Conservation (phyloP, 2,329 filamentous ascomycete genomes). For the Hymenoscyphus fructigenus region DNA sequence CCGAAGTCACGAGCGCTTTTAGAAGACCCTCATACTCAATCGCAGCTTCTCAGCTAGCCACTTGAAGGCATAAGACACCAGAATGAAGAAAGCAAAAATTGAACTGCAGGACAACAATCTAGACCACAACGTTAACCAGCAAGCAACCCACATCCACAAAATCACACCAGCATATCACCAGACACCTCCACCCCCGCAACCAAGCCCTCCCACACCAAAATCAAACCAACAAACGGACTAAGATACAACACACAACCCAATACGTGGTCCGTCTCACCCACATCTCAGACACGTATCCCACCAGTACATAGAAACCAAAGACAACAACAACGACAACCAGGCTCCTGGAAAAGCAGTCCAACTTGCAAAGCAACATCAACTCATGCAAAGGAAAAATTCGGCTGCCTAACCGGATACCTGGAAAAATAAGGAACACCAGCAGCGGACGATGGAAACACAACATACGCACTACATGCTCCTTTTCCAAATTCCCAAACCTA, state of each 20-base stretch:
- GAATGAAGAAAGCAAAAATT: not conserved
- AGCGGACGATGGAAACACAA: no score
- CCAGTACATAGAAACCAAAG: not conserved
- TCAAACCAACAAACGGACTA: not conserved
- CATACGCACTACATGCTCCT: no score
- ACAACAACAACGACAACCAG: constrained; percentile 2
- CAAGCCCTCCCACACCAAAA: not conserved
- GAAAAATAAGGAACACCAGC: no score
- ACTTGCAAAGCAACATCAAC: no score
- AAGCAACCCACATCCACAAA: no score
- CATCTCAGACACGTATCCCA: not conserved
- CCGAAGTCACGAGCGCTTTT: not conserved
- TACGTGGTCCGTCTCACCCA: not conserved
- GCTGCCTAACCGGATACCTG: no score
- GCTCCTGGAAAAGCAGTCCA: not conserved
- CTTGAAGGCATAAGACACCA: not conserved
- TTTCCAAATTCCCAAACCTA: no score
- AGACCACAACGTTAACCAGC: not conserved
- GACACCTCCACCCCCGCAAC: no score
- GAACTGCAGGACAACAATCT: not conserved
- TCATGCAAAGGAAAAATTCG: no score
- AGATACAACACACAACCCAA: not conserved
- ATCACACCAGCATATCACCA: no score
- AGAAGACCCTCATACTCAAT: not conserved
- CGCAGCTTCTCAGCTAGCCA: not conserved